These are phyloP conservation scores for Phytophthora multivora DNA, from an alignment of 352 stramenopile genomes.

Conservation along the genomic window DNA sequence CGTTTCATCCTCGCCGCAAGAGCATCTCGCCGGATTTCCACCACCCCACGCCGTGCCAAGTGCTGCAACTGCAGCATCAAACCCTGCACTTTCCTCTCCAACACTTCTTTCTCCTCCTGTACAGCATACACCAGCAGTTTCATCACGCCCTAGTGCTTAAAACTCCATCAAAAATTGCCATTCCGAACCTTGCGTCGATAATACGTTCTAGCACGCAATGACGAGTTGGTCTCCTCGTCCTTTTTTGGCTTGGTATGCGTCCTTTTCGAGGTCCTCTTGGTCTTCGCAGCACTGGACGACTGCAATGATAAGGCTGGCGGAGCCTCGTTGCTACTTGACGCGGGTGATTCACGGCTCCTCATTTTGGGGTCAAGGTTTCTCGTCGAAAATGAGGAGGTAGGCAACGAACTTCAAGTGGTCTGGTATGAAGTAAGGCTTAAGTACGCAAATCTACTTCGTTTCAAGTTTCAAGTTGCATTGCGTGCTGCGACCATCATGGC, in stretches of 20 bases:
- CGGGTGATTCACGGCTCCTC: not conserved
- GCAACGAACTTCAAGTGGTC: slow-evolving; percentile 1
- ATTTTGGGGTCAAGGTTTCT: slow-evolving; percentile 1
- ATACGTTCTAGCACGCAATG: slow-evolving; percentile 36
- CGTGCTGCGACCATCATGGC: slow-evolving; percentile 25
- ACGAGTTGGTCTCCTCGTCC: slow-evolving; percentile 12
- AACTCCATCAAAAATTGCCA: not conserved
- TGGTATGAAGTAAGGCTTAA: not conserved
- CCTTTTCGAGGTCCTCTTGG: slow-evolving; percentile 4
- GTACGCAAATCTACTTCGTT: not conserved
- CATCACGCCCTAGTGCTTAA: too few relatives aligned
- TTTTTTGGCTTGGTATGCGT: not conserved
- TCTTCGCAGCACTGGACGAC: not conserved
- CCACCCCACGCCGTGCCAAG: slow-evolving; percentile 22
- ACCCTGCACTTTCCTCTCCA: slow-evolving; percentile 33
- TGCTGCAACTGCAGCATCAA: slow-evolving; percentile 36
- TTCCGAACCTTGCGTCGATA: slow-evolving; percentile 48
- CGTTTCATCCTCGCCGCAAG: slow-evolving; percentile 23
- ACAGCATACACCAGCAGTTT: not conserved
- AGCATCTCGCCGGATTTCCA: slow-evolving; percentile 31
- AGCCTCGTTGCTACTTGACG: not conserved
- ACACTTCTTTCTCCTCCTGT: slow-evolving; percentile 42
- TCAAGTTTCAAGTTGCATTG: not conserved
- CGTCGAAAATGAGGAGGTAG: not conserved
- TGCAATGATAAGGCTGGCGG: not conserved